Base-by-base conservation (phyloP, 2,329 filamentous ascomycete genomes). In the Ophiostoma pallidulum region DNA sequence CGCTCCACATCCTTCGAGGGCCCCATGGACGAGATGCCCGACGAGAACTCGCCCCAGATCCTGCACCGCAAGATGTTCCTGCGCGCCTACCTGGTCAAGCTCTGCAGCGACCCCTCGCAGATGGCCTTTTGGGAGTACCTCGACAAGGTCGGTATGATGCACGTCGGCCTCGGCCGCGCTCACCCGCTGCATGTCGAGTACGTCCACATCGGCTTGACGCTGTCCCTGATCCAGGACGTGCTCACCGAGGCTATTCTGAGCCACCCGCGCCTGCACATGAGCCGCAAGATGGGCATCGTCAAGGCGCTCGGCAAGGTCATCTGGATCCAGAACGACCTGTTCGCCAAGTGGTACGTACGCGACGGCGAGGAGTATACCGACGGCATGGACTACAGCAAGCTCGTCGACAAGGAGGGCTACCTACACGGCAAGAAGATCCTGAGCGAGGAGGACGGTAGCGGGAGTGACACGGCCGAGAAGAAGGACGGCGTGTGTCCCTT, bases 251-350 rank as follows among this genome's bases (percentile, higher is more conserved):
- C 85, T 14, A 80, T 91, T 44, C 73, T 91, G 42, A 82, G 75
- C 4, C 75, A 88, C 58, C 84, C 84, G 1, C 74, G 75, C 3
- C 69, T 92, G 32, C 71, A 74, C 32, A 71, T 86, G 57, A 70
- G 73, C 49, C 75, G 76, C 64, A 90, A 90, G 66, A 80, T 84
- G 16, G 81, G 77, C 19, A 73, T 91, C 4, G 74, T 90, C 40
- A 85, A 83, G 60, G 86, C 86, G 1, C 70, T 91, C 19, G 79
- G 79, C 53, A 91, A 92, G 63, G 80, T 91, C 22, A 82, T 91
- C 54, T 91, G 86, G 85, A 89, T 91, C 55, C 86, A 91, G 64
- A 91, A 91, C 60, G 86, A 91, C 62, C 71, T 91, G 26, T 86
- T 91, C 62, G 83, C 85, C n/a, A 85, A 84, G 62, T 90, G 84